A percentile compares a stretch with the other conserved stretches of the same genome.
phyloP scores from a whole-genome alignment of 495 filamentous ascomycete genomes.

The Neurospora tetraspora region DNA sequence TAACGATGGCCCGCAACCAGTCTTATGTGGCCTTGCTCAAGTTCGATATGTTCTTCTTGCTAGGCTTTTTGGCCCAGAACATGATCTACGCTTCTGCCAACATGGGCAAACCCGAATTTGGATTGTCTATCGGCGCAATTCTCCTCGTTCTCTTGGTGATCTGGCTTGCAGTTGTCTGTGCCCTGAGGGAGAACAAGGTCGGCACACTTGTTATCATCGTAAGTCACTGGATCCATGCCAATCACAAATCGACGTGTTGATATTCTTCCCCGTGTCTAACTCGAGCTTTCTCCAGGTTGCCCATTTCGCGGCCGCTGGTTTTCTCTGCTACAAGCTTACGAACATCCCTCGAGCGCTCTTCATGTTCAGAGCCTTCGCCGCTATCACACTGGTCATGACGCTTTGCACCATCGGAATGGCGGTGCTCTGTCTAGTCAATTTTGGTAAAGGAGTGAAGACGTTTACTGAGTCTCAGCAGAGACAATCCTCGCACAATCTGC shows the following conservation, averaged over 20 bases:
- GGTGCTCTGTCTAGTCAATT: background rate
- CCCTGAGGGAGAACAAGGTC: background rate
- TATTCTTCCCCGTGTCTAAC: background rate
- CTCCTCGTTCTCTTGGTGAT: background rate
- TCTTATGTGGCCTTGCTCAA: background rate
- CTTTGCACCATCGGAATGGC: background rate
- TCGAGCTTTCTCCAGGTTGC: background rate
- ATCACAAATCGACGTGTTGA: background rate
- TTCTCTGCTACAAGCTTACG: background rate
- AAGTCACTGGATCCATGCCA: background rate
- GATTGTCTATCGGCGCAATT: background rate
- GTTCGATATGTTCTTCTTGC: background rate
- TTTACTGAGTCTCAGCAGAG: background rate
- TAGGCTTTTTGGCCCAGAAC: background rate
- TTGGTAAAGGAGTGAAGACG: background rate
- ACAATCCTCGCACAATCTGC: background rate
- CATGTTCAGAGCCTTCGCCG: background rate
- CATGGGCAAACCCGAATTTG: background rate
- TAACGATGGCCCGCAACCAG: background rate
- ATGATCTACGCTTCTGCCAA: background rate
- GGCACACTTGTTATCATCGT: background rate
- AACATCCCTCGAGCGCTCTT: background rate
- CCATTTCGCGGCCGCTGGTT: background rate
- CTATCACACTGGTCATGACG: background rate
- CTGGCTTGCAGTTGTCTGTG: background rate